phyloP scores from a whole-genome alignment of 1,139 yeast genomes.

The Sugiyamaella xylanicola region DNA sequence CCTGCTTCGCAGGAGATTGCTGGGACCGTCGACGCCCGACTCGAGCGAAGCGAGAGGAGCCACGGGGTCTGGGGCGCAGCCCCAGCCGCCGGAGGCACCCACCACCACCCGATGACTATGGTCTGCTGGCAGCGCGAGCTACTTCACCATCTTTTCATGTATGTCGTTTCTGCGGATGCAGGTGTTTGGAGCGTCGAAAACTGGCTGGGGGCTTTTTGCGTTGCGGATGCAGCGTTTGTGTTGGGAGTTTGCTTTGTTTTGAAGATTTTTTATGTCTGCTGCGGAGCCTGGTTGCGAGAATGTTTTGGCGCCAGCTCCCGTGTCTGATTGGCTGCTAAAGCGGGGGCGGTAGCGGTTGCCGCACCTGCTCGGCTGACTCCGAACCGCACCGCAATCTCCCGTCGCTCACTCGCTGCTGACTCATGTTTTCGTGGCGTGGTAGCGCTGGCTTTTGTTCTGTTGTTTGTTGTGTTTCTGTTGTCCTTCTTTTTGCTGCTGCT shows the following conservation, averaged over 20 bases:
- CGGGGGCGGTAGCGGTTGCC: not conserved
- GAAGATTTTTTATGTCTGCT: conserved; percentile 13
- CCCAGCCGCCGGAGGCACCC: conserved; percentile 3
- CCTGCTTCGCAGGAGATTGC: not conserved
- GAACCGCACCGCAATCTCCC: too few species aligned
- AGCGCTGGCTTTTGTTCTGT: not conserved
- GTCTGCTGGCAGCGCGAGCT: too few species aligned
- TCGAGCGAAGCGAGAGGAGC: conserved; percentile 4
- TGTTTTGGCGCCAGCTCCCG: conserved; percentile 4
- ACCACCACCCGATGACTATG: not conserved
- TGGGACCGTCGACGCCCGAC: too few species aligned
- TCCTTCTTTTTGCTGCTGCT: not conserved
- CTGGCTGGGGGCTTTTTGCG: too few species aligned
- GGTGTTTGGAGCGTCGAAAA: too few species aligned
- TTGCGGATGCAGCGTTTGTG: not conserved
- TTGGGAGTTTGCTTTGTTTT: conserved; percentile 18
- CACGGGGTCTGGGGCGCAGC: conserved; percentile 6
- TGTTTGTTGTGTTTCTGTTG: not conserved
- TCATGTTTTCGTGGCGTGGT: not conserved
- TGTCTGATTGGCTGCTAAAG: conserved; percentile 5
- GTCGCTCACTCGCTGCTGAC: too few species aligned
- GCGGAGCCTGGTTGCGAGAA: too few species aligned
- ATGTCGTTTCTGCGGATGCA: not conserved
- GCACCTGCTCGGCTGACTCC: too few species aligned
- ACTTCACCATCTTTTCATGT: not conserved